Evolutionary conservation across 306 rosid genomes (phyloP), one percentile per base, ranked within the genome.

Genomic region (Fragaria nilgerrensis): DNA sequence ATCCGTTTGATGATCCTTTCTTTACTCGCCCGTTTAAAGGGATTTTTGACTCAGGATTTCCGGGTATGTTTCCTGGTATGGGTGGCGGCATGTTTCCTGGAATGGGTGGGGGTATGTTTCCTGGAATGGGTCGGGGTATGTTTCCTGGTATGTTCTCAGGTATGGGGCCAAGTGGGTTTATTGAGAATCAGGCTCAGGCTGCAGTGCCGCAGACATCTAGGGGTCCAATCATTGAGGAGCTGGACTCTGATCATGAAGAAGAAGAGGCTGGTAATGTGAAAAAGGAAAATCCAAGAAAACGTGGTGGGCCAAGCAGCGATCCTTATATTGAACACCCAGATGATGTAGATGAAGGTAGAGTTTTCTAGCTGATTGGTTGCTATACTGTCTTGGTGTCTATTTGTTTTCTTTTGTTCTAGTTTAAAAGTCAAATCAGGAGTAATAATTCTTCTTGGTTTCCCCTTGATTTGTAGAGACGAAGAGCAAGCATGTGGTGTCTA

Each of bases 1-100:
- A 89, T 43, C 94, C 97, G 14, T 92, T 95, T 80, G 89, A 89
- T 41, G 97, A 92, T 23, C 96, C 97, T 67, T 95, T 92, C 84
- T 92, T 92, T 79, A 83, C 85, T 58, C 86, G 75, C 44, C 98
- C 97, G 2, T 85, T 95, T 34, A 93, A 93, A 76, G 87, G 70
- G 27, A 65, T 37, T 23, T 37, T 65, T 19, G 48, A 65, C 16
- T 65, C 48, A 5, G 47, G 27, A 0, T 65, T 65, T 36, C 70
- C 48, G 2, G 45, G 70, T 6, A 64, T 72, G 76, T 1, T 59
- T 44, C 76, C 76, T 32, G 87, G 90, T 74, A 70, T 85, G 13
- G 65, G 72, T 52, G 84, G 88, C 36, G 83, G 73, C 79, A 88
- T 94, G 69, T 32, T 64, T 34, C 69, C 69, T 16, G 87, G 90